A percentile compares a stretch with the other conserved stretches of the same genome.
phyloP scores from a whole-genome alignment of 345 rosid genomes.

The Ceriops tagal region DNA sequence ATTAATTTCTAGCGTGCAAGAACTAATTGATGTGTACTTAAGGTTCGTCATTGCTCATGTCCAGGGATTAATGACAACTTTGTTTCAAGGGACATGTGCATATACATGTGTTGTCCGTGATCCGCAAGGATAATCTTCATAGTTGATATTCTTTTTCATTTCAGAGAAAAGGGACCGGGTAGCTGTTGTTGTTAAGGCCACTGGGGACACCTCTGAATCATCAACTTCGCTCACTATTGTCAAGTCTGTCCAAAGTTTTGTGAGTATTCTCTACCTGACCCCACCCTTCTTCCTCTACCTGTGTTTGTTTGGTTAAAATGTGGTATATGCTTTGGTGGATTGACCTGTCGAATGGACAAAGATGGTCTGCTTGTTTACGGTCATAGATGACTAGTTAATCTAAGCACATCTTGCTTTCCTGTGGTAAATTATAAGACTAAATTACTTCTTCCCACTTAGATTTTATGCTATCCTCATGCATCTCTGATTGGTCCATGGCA shows the following conservation, averaged over 20 bases:
- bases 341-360: not conserved
- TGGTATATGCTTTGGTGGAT: not conserved
- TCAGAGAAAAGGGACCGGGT: slow-evolving; percentile 42
- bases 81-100: too few relatives aligned
- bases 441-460: not conserved
- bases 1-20: too few relatives aligned
- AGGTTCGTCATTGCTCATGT: too few relatives aligned
- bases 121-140: slow-evolving; percentile 1
- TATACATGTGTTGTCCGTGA: not conserved
- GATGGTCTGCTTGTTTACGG: too few relatives aligned
- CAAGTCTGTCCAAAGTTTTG: slow-evolving; percentile 59
- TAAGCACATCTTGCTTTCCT: not conserved
- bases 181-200: slow-evolving; percentile 47
- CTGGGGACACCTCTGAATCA: slow-evolving; percentile 55
- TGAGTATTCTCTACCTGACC: slow-evolving; percentile 33
- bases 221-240: slow-evolving; percentile 57
- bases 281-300: not conserved
- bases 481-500: slow-evolving; percentile 23
- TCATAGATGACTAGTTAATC: slow-evolving; percentile 3
- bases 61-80: too few relatives aligned
- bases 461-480: not conserved
- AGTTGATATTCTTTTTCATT: not conserved
- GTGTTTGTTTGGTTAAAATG: not conserved
- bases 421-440: not conserved
- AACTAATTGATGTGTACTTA: too few relatives aligned